Evolutionary conservation across 768 basidiomycete species (phyloP), one percentile per base, ranked within the genome.

Genomic region (Wakefieldia striispora): DNA sequence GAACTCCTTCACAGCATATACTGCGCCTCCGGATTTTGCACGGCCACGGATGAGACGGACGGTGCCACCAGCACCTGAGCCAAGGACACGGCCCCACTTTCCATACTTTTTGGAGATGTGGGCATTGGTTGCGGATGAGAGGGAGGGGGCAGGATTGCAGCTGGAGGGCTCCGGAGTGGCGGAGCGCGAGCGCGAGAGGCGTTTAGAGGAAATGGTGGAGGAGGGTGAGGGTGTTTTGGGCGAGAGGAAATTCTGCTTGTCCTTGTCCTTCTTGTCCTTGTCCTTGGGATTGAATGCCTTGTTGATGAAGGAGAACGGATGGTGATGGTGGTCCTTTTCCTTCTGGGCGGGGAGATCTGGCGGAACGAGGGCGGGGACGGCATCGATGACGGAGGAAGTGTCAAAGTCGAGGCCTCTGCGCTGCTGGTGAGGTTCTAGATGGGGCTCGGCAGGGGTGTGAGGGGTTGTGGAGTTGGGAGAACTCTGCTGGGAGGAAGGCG

Each of bases 41-140:
- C 77, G 80, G 51, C 83, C 87, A 72, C 94, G 95, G 72, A 99
- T 95, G 57, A 99, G 81, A 24, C 97, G 81, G 39, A 99, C 97
- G 0, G 97, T 99, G 21, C 97, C 97, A n/a, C 97, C 97, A 6
- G 95, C 97, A 24, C 97, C 97, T 24, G 87, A 90, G 23, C 97
- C 97, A 9, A 99, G 82, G 16, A 97, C 83, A 44, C 91, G 83
- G 34, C 95, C 97, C 91, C 97, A 97, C 67, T 99, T 99, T 56
- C 97, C 97, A 60, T 99, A 99, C 76, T 97, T 98, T 75, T 98
- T 98, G n/a, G 88, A 75, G 49, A 99, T 75, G 67, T 97, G 94
- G 13, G 90, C 91, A 45, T 95, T 86, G 3, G 90, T 91, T 6
- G 88, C 90, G 42, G 85, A 83, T 13, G 88, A 83, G 20, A 93